Evolutionary conservation across 139 green algal genomes (phyloP).

Genomic region (Pedinophyceae sp.): DNA sequence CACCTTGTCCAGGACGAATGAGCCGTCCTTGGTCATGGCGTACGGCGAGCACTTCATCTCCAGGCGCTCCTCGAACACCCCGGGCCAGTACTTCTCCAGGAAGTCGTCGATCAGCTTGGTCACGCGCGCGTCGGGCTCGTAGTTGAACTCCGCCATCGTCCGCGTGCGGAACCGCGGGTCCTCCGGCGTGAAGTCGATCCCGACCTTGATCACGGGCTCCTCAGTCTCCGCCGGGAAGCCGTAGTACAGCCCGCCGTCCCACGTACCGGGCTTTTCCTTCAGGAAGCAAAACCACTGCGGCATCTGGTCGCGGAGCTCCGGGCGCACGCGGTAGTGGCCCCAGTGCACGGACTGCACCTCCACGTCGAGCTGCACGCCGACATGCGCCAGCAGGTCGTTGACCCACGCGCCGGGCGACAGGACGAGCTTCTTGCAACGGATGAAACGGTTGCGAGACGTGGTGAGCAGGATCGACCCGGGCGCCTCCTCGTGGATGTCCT

Average conservation of each 20-base stretch:
- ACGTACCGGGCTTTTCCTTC: constrained; percentile 3
- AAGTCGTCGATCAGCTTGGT: constrained; percentile 9
- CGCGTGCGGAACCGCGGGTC: background rate
- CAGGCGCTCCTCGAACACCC: background rate
- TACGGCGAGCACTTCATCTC: constrained; percentile 12
- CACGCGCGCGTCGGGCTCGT: constrained; percentile 5
- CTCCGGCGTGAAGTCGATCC: constrained; percentile 12
- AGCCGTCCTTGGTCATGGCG: constrained; percentile 12
- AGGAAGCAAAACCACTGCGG: constrained; percentile 19
- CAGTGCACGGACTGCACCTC: constrained; percentile 12
- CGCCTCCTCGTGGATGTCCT: constrained; percentile 1
- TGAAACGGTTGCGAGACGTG: background rate
- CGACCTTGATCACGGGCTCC: constrained; percentile 12
- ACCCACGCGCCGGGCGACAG: constrained; percentile 13
- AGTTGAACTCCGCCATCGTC: constrained; percentile 12
- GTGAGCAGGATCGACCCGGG: background rate
- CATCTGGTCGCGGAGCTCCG: background rate
- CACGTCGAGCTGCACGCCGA: constrained; percentile 7
- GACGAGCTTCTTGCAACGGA: constrained; percentile 5
- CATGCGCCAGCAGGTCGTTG: constrained; percentile 8
- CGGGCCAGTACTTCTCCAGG: constrained; percentile 4
- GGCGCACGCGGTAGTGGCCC: constrained; percentile 13
- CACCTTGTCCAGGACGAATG: constrained; percentile 12
- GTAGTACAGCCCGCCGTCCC: constrained; percentile 16
- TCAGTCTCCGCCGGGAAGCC: constrained; percentile 10